phyloP scores from a whole-genome alignment of 345 rosid species.

The Brassica nigra region DNA sequence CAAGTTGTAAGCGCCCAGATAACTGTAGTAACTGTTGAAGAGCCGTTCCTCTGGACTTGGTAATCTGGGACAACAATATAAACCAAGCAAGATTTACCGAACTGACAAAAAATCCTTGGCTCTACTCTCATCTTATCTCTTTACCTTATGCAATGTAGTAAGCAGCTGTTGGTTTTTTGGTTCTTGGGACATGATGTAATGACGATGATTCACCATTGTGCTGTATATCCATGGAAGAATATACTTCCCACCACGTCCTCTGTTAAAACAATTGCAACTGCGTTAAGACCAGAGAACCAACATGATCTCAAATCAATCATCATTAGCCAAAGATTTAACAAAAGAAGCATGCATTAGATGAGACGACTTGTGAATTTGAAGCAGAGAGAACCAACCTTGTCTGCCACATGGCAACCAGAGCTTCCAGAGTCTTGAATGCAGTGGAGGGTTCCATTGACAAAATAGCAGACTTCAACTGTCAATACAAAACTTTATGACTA shows the following conservation, averaged over 20 bases:
- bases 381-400: slow-evolving; percentile 61
- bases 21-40: slow-evolving; percentile 70
- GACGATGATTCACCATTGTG: slow-evolving; percentile 74
- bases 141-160: slow-evolving; percentile 64
- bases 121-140: not conserved
- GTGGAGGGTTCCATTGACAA: slow-evolving; percentile 63
- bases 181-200: slow-evolving; percentile 55
- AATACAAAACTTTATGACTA: slow-evolving; percentile 5
- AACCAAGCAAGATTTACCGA: slow-evolving; percentile 6
- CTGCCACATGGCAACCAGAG: slow-evolving; percentile 72
- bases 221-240: slow-evolving; percentile 81
- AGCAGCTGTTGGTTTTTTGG: slow-evolving; percentile 49
- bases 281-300: not conserved
- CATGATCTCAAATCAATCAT: not conserved
- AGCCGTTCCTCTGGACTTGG: slow-evolving; percentile 59
- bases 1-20: slow-evolving; percentile 83
- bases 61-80: slow-evolving; percentile 50
- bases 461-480: slow-evolving; percentile 71
- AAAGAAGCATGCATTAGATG: not conserved
- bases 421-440: slow-evolving; percentile 65
- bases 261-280: slow-evolving; percentile 36
- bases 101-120: slow-evolving; percentile 5
- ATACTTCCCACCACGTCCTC: slow-evolving; percentile 56
- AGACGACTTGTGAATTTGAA: not conserved
- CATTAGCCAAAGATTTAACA: not conserved